These are phyloP conservation scores for Flaveria sonorensis DNA, from an alignment of 129 eudicot species.

Conservation along the genomic window DNA sequence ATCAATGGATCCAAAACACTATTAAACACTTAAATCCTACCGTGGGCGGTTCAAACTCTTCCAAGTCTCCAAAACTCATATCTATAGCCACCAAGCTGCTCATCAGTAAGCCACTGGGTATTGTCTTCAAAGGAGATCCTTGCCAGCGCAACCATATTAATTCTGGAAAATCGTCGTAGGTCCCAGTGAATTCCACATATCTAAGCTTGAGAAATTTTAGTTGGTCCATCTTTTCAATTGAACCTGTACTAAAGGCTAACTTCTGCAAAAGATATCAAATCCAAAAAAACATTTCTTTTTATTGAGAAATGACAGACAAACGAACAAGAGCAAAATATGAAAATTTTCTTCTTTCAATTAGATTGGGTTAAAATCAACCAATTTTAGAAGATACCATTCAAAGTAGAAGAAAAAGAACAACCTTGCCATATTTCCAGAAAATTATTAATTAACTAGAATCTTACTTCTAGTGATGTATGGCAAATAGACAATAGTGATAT, in stretches of 20 bases:
- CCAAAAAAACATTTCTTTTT: too few relatives aligned
- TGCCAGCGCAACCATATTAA: conserved; percentile 10
- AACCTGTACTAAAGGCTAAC: not conserved
- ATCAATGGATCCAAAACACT: not conserved
- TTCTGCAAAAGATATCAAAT: not conserved
- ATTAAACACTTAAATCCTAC: not conserved
- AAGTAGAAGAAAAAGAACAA: too few relatives aligned
- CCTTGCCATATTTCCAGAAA: too few relatives aligned
- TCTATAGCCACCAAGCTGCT: conserved; percentile 19
- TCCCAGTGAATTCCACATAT: conserved; percentile 2
- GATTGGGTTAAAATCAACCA: too few relatives aligned
- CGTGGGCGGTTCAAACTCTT: conserved; percentile 14
- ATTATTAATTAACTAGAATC: too few relatives aligned
- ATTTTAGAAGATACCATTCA: too few relatives aligned
- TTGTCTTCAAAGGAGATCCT: not conserved
- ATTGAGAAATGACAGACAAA: too few relatives aligned
- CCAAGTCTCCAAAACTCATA: conserved; percentile 18
- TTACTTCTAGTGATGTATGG: not conserved
- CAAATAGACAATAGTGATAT: not conserved
- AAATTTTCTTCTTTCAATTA: too few relatives aligned
- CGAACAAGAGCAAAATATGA: too few relatives aligned
- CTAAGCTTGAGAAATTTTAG: conserved; percentile 10
- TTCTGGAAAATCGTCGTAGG: not conserved
- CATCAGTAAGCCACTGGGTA: conserved; percentile 10
- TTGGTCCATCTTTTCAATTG: conserved; percentile 1